These are phyloP conservation scores for Nannizzia gypsea DNA, from an alignment of 2,329 filamentous ascomycete species.

Conservation along the genomic window DNA sequence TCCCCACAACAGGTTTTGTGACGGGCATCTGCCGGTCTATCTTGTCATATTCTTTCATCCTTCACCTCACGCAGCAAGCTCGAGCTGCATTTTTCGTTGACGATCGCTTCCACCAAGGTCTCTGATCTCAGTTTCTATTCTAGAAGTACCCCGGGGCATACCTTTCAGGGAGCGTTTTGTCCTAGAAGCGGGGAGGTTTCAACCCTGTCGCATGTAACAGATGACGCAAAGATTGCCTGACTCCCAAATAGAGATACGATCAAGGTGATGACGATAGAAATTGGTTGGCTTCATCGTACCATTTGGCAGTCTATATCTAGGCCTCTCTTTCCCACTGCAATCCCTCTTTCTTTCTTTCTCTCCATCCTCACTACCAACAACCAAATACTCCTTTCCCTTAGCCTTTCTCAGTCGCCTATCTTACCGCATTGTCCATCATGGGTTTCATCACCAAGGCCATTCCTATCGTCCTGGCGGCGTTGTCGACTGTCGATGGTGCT, in stretches of 20 bases:
- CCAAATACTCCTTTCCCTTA: not conserved
- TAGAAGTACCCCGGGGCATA: not conserved
- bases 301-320: not conserved
- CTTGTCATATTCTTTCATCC: not conserved
- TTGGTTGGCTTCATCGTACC: not conserved
- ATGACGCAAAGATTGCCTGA: not conserved
- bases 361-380: not conserved
- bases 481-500: slow-evolving; percentile 7
- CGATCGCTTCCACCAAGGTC: not conserved
- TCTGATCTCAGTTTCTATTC: not conserved
- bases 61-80: not conserved
- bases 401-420: not conserved
- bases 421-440: slow-evolving; percentile 1
- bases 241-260: not conserved
- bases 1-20: not conserved
- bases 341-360: not conserved
- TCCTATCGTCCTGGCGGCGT: slow-evolving; percentile 7
- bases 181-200: not conserved
- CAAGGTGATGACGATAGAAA: not conserved
- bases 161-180: not conserved
- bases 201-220: not conserved
- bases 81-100: not conserved
- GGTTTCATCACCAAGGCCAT: slow-evolving; percentile 6
- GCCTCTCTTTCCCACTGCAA: not conserved
- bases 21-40: not conserved